Evolutionary conservation across 2,329 filamentous ascomycete genomes (phyloP), one percentile per base, ranked within the genome.

Genomic region (Pseudogymnoascus verrucosus): DNA sequence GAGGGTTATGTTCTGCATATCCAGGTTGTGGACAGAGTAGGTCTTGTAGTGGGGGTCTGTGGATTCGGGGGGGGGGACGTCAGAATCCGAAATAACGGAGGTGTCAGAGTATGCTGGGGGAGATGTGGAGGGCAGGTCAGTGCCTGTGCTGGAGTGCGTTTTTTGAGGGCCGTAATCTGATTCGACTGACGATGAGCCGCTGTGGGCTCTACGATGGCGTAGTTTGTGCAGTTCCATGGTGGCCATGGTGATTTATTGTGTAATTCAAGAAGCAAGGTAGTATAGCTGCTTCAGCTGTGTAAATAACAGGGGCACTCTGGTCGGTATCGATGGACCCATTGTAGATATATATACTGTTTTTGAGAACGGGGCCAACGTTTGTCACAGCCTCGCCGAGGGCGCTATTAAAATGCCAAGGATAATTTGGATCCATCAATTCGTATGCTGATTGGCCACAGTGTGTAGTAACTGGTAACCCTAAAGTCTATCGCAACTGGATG

Each of bases 201-300:
- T 57, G n/a, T 57, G 51, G n/a, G 10, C 51, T 34, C n/a, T 57
- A 2, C 51, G 51, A 57, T 57, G 51, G 51, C 28, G 26, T 28
- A 57, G n/a, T 57, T 57, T 57, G 10, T 57, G 51, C 34, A 57
- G 51, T 34, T 57, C 51, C 51, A 57, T 57, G 51, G 26, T 57
- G n/a, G 51, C 26, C 51, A 57, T 57, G 26, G n/a, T 57, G 28
- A 34, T 1, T 34, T 57, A 57, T 57, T 57, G 26, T 57, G 26
- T 19, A 57, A 19, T 54, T 54, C 26, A 31, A n/a, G 8, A 12
- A 31, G n/a, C 2, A 2, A 57, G 28, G 34, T 19, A 57, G 5
- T 34, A n/a, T 34, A 34, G n/a, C 12, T 7, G 28, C n/a, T 57
- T 12, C 19, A 34, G 0, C n/a, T 34, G n/a, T 5, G 12, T 12